Evolutionary conservation across 768 basidiomycete genomes (phyloP).

Genomic region (Plicaturopsis crispa): DNA sequence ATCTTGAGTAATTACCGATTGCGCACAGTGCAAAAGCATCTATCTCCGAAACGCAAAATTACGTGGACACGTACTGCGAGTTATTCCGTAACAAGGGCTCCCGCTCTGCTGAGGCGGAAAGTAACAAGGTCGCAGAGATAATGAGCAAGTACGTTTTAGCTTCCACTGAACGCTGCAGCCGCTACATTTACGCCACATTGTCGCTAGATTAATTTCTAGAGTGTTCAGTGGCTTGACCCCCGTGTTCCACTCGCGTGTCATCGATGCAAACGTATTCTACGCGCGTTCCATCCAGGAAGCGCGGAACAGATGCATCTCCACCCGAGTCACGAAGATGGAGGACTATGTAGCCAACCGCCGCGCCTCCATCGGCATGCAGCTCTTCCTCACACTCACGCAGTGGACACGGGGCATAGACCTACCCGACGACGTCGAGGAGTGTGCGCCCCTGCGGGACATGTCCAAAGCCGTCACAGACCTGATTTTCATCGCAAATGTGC

Average conservation of each 20-base stretch:
- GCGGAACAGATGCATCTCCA: constrained; percentile 10
- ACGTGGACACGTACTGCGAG: constrained; percentile 9
- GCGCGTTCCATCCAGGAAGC: constrained; percentile 14
- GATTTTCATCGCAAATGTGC: constrained; percentile 12
- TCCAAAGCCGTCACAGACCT: constrained; percentile 10
- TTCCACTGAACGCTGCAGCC: not conserved
- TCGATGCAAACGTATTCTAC: constrained; percentile 10
- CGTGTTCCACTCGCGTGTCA: not conserved
- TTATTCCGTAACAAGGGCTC: constrained; percentile 7
- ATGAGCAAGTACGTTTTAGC: constrained; percentile 9
- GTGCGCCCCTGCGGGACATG: constrained; percentile 9
- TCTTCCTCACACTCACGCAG: constrained; percentile 11
- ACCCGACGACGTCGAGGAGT: constrained; percentile 7
- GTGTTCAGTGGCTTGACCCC: constrained; percentile 10
- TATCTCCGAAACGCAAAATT: constrained; percentile 7
- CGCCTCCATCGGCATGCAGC: constrained; percentile 9
- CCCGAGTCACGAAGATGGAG: constrained; percentile 9
- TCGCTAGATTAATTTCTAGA: constrained; percentile 2
- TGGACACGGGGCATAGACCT: constrained; percentile 12
- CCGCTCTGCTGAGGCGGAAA: constrained; percentile 3
- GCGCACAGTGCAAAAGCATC: too few relatives aligned
- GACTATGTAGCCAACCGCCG: constrained; percentile 9
- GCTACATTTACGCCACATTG: not conserved
- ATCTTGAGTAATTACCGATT: too few relatives aligned
- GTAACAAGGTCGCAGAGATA: constrained; percentile 7